Percentiles rank a stretch among this genome's conserved stretches.
Conservation (phyloP, 192 early-diverging fungal genomes). For the Coemansia erecta region DNA sequence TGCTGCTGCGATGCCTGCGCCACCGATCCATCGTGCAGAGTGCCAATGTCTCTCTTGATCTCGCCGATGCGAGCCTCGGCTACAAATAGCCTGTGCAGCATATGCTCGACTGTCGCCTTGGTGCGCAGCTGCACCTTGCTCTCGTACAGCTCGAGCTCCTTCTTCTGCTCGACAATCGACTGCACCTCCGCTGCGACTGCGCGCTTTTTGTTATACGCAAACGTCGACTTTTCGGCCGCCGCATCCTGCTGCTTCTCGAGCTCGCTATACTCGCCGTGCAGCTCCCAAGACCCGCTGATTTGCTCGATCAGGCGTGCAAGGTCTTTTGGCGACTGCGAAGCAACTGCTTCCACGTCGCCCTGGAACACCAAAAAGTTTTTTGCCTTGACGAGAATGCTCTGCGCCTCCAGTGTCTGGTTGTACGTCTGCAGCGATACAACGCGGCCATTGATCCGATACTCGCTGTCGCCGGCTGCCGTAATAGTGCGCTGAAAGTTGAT, state of each 20-base stretch:
- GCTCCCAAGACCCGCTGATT: constrained; percentile 91
- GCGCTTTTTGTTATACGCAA: constrained; percentile 89
- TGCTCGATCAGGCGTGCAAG: constrained; percentile 93
- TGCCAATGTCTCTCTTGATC: constrained; percentile 60
- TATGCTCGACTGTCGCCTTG: constrained; percentile 63
- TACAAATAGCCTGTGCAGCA: constrained; percentile 92
- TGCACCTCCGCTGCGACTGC: constrained; percentile 89
- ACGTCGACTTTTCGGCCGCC: constrained; percentile 82
- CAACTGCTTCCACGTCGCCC: constrained; percentile 96
- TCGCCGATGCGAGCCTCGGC: constrained; percentile 66
- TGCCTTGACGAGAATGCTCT: constrained; percentile 94
- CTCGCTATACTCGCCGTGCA: constrained; percentile 83
- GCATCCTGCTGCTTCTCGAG: constrained; percentile 80
- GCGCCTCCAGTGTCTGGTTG: constrained; percentile 69
- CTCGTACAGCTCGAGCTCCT: constrained; percentile 84
- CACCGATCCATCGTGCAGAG: constrained; percentile 52
- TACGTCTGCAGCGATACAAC: constrained; percentile 74
- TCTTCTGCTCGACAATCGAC: constrained; percentile 88
- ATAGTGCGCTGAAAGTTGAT: constrained; percentile 73
- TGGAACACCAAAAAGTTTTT: constrained; percentile 99
- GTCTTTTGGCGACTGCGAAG: constrained; percentile 93
- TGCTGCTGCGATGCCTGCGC: constrained; percentile 51
- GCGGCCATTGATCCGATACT: constrained; percentile 85
- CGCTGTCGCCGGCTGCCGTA: constrained; percentile 65
- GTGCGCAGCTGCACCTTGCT: constrained; percentile 62